phyloP scores from a whole-genome alignment of 371 early-diverging fungal genomes.

The Mortierella sp. region DNA sequence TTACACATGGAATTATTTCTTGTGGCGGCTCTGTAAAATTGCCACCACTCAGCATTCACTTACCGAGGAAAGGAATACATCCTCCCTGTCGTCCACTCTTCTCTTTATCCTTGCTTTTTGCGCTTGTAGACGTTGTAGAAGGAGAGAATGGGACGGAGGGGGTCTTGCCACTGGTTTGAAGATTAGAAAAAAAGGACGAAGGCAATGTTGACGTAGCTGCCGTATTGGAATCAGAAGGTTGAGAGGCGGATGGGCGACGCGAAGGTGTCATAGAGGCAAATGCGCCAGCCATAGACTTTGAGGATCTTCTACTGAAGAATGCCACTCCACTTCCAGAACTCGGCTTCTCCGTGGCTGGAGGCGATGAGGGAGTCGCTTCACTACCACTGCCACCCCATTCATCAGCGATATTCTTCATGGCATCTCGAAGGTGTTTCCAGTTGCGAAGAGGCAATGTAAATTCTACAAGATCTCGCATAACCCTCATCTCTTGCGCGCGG shows the following conservation, averaged over 20 bases:
- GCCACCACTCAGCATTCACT: not conserved
- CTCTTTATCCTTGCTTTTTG: constrained; percentile 4
- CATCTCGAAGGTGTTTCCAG: constrained; percentile 75
- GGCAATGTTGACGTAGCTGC: not conserved
- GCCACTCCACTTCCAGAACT: not conserved
- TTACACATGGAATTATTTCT: not conserved
- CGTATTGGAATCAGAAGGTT: not conserved
- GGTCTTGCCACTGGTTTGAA: not conserved
- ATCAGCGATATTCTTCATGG: constrained; percentile 73
- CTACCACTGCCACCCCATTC: constrained; percentile 60
- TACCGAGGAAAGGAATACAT: constrained; percentile 76
- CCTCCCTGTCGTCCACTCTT: constrained; percentile 56
- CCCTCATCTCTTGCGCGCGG: constrained; percentile 60
- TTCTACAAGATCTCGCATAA: constrained; percentile 67
- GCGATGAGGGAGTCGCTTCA: not conserved
- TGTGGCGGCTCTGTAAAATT: too few relatives aligned
- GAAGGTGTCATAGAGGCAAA: not conserved
- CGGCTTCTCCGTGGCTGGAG: constrained; percentile 2
- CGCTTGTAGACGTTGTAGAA: not conserved
- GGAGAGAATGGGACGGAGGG: not conserved
- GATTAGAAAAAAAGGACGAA: constrained; percentile 10
- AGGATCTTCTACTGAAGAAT: constrained; percentile 19
- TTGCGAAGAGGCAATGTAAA: constrained; percentile 74
- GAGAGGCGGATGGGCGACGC: constrained; percentile 5
- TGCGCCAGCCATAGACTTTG: constrained; percentile 10